These are phyloP conservation scores for Citrus glauca DNA, from an alignment of 345 rosid species.

Conservation along the genomic window DNA sequence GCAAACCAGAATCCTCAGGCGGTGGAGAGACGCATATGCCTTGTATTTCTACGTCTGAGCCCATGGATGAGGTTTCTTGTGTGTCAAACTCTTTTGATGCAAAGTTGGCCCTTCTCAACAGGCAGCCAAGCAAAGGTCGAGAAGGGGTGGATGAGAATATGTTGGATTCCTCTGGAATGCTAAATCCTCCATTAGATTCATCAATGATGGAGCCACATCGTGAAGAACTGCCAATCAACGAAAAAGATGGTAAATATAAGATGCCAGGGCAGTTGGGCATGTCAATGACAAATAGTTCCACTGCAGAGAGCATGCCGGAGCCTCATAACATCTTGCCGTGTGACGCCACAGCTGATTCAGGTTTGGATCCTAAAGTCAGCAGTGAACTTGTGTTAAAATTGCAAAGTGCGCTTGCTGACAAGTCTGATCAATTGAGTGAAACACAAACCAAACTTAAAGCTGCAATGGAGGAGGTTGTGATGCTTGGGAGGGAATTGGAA, in stretches of 20 bases:
- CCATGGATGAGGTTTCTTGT: slow-evolving; percentile 97
- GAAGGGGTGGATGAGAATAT: slow-evolving; percentile 95
- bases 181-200: slow-evolving; percentile 70
- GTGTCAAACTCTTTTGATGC: slow-evolving; percentile 57
- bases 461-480: slow-evolving; percentile 67
- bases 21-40: slow-evolving; percentile 44
- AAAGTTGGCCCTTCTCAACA: slow-evolving; percentile 47
- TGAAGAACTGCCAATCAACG: slow-evolving; percentile 45
- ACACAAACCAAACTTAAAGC: slow-evolving; percentile 59
- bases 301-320: slow-evolving; percentile 79
- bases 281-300: slow-evolving; percentile 77
- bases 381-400: slow-evolving; percentile 48
- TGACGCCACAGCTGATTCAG: slow-evolving; percentile 40
- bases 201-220: slow-evolving; percentile 80
- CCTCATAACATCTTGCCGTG: slow-evolving; percentile 36
- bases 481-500: slow-evolving; percentile 72
- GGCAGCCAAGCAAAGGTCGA: slow-evolving; percentile 68
- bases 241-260: slow-evolving; percentile 65
- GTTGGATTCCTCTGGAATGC: slow-evolving; percentile 83
- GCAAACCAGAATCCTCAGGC: slow-evolving; percentile 42
- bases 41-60: slow-evolving; percentile 54
- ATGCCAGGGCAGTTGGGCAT: slow-evolving; percentile 50
- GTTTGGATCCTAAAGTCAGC: slow-evolving; percentile 32
- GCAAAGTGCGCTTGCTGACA: slow-evolving; percentile 54
- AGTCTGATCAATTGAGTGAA: slow-evolving; percentile 57